Evolutionary conservation across 768 basidiomycete species (phyloP), one percentile per base, ranked within the genome.

Genomic region (Naematelia encephala): DNA sequence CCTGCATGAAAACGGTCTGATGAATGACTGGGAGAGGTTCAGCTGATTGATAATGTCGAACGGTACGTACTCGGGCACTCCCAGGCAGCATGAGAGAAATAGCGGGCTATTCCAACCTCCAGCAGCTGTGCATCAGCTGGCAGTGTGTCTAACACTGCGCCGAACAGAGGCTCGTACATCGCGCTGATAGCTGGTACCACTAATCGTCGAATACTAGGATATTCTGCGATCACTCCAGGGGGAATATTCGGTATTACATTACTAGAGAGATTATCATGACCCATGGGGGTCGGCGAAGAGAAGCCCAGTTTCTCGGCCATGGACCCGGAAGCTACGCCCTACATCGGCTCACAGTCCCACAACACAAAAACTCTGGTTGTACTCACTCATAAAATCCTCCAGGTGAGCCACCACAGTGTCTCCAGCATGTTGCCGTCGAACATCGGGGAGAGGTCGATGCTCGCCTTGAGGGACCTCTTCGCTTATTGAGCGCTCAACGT

Each of bases 71-170:
- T 50, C 14, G 48, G 22, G 48, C 48, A 50, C 22, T 50, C 48
- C 48, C 48, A 50, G 14, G 48, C 48, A 27, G 27, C 48, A 26
- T 50, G 48, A 10, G 48, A 50, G 14, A 50, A 50, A 25, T 50
- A 50, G 5, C 48, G 5, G 2, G 27, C 48, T 14, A 50, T 27
- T 8, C 48, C 48, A 25, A 50, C 26, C n/a, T 50, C 48, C 48
- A 50, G 22, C 10, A 50, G 22, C 25, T 22, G n/a, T 4, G 27
- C 22, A 26, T 50, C 48, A 25, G 19, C 22, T 12, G 48, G 48
- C 22, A 50, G 10, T 12, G 48, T 23, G 22, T 50, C 48, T 26
- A 50, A 23, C 26, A 50, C 48, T 27, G 22, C 14, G 19, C 5
- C 22, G 21, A 25, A 14, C 27, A 50, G 25, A 4, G 48, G 48